Evolutionary conservation across 164 flowering plant species (phyloP).

Genomic region (Houttuynia cordata): DNA sequence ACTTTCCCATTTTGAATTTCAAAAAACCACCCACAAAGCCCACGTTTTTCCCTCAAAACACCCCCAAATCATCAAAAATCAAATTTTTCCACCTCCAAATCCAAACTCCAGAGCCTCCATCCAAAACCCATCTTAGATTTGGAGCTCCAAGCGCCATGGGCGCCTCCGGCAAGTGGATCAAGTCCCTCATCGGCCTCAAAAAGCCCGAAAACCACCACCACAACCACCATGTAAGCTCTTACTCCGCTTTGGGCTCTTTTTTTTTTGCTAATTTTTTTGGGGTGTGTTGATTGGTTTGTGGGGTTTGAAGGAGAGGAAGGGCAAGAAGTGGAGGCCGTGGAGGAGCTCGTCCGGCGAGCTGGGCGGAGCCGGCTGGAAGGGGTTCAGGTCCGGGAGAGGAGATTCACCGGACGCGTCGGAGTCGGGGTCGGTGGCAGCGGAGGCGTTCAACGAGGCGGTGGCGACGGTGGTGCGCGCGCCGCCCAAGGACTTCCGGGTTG

Average conservation of each 20-base stretch:
- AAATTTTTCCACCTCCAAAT: no score
- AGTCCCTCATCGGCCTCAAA: constrained; percentile 45
- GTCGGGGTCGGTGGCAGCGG: constrained; percentile 23
- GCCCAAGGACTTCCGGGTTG: constrained; percentile 56
- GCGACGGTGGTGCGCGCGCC: constrained; percentile 68
- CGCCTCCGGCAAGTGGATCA: constrained; percentile 80
- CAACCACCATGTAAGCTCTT: constrained; percentile 37
- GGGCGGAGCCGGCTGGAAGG: constrained; percentile 14
- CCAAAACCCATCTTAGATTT: neutral
- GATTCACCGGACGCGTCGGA: constrained; percentile 38
- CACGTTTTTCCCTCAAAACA: no score
- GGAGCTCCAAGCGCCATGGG: constrained; percentile 34
- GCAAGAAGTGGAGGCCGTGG: constrained; percentile 62
- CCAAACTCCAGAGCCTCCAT: no score
- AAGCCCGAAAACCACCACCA: constrained; percentile 32
- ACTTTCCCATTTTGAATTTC: no score
- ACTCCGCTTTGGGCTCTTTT: neutral
- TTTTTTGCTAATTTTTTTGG: neutral
- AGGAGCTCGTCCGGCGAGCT: constrained; percentile 42
- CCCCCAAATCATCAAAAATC: neutral
- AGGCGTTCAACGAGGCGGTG: constrained; percentile 48
- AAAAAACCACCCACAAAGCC: no score
- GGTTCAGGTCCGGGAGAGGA: constrained; percentile 17
- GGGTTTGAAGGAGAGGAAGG: constrained; percentile 29
- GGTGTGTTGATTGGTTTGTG: neutral